These are phyloP conservation scores for Linnemannia elongata DNA, from an alignment of 192 early-diverging fungal species.

Conservation along the genomic window DNA sequence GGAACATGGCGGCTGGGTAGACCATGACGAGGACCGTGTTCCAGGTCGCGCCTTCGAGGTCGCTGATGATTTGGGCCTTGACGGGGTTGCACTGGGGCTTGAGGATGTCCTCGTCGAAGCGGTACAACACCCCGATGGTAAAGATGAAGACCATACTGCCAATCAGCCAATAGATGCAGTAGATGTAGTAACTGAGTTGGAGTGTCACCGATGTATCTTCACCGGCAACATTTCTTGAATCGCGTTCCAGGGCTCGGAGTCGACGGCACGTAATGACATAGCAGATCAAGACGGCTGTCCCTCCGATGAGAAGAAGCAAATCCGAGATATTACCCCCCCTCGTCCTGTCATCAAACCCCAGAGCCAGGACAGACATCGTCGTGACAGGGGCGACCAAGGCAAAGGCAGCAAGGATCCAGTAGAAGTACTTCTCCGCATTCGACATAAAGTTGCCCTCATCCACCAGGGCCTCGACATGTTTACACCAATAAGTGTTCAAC, in stretches of 20 bases:
- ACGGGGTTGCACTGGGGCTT: background rate
- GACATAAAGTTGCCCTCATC: conserved; percentile 57
- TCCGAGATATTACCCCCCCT: conserved; percentile 1
- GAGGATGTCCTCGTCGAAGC: background rate
- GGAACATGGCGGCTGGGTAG: conserved; percentile 51
- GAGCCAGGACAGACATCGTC: background rate
- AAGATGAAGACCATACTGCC: conserved; percentile 37
- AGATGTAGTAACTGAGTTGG: conserved; percentile 38
- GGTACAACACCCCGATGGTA: conserved; percentile 30
- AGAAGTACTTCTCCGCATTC: conserved; percentile 39
- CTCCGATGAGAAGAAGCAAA: conserved; percentile 10
- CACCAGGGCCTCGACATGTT: conserved; percentile 44
- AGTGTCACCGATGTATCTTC: conserved; percentile 43
- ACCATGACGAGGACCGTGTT: conserved; percentile 35
- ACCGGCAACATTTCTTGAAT: conserved; percentile 47
- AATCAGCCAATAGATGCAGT: conserved; percentile 50
- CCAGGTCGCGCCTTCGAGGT: conserved; percentile 36
- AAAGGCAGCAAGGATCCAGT: conserved; percentile 21
- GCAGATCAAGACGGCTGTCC: conserved; percentile 16
- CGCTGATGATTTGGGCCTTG: conserved; percentile 32
- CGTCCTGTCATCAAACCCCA: background rate
- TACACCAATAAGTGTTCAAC: conserved; percentile 52
- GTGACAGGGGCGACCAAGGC: conserved; percentile 18
- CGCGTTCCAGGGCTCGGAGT: conserved; percentile 34
- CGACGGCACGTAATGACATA: conserved; percentile 36